Base-by-base conservation (phyloP, 805 yeast species). In the Saccharomycodes ludwigii region DNA sequence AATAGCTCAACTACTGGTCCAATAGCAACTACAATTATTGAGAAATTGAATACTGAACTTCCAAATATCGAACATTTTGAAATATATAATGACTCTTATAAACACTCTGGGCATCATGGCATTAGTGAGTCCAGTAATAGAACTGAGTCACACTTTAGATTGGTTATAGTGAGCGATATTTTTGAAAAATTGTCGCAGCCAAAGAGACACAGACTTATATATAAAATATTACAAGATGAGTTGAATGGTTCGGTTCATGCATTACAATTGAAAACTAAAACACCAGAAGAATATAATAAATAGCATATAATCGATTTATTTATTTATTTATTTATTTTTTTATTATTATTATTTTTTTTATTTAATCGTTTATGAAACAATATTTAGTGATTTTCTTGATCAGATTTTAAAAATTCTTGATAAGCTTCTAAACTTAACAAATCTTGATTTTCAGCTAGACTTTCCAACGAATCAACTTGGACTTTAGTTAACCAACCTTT, bases 401-500 rank as follows among this genome's bases (percentile, higher is more conserved):
- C n/a, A n/a, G n/a, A n/a, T 43, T 74, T 67, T 45, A 82, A 61
- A 34, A 68, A 66, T 26, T 59, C 59, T 44, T 67, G 70, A 52
- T 78, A 78, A 33, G 63, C 70, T 31, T 65, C 74, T 46, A 64
- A 68, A 35, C 61, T 56, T 55, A 77, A 50, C 47, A 80, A 63
- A 10, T 63, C 71, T n/a, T 56, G 60, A 12, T 43, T 54, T 16
- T 46, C 34, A 21, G 50, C 47, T 46, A 76, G 63, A 12, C 61
- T 71, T 9, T 51, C 55, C 2, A 45, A 56, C 11, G 63, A 61
- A 42, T 67, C 61, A 37, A 81, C 58, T 57, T 77, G 68, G 43
- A 88, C 58, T 59, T 83, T 81, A 33, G 81, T 83, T 40, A 88
- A 71, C 95, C 95, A 88, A 22, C 94, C 97, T 36, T 73, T 75